These are phyloP conservation scores for Pichia sp. DNA, from an alignment of 1,139 yeast species.

Conservation along the genomic window DNA sequence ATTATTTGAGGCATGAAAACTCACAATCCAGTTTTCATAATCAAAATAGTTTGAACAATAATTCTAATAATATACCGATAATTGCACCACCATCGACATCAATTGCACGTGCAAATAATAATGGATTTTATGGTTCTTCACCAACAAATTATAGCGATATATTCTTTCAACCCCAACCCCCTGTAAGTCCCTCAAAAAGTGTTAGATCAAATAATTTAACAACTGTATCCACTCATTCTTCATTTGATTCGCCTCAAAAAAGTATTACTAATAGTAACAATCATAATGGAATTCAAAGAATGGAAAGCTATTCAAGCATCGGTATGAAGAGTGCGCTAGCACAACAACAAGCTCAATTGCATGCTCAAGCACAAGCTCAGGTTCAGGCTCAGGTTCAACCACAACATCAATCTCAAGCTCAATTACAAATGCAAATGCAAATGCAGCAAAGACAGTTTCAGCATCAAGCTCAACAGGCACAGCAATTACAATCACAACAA, in stretches of 20 bases:
- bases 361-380: conserved; percentile 13
- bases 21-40: conserved; percentile 15
- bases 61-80: not conserved
- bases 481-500: not conserved
- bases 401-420: conserved; percentile 19
- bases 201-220: conserved; percentile 25
- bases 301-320: conserved; percentile 4
- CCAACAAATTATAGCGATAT: conserved; percentile 20
- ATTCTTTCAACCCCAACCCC: conserved; percentile 24
- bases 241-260: conserved; percentile 24
- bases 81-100: conserved; percentile 4
- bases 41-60: conserved; percentile 6
- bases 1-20: conserved; percentile 18
- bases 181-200: conserved; percentile 29
- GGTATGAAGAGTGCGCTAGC: not conserved
- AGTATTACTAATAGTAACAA: conserved; percentile 15
- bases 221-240: conserved; percentile 23
- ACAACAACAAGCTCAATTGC: not conserved
- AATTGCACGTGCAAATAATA: not conserved
- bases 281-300: conserved; percentile 2
- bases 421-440: conserved; percentile 17
- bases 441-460: conserved; percentile 18
- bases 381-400: conserved; percentile 10
- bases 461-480: conserved; percentile 16
- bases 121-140: conserved; percentile 20